These are phyloP conservation scores for Fusarium annulatum DNA, from an alignment of 2,329 filamentous ascomycete genomes.

Conservation along the genomic window DNA sequence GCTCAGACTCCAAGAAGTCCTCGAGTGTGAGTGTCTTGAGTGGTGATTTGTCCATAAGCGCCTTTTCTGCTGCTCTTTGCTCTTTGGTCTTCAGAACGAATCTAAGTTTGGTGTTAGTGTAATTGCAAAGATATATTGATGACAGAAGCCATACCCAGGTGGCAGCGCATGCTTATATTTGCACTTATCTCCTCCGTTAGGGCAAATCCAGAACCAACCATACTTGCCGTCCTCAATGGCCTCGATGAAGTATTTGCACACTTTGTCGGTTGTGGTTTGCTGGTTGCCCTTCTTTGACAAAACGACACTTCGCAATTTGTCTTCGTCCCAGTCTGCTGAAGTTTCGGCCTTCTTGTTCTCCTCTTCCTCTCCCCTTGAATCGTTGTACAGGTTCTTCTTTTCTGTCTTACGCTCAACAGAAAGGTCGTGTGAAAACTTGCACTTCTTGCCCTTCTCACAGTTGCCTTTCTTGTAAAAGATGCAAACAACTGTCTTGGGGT, in stretches of 20 bases:
- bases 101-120: constrained; percentile 58
- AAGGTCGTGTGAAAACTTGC: constrained; percentile 96
- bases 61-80: constrained; percentile 94
- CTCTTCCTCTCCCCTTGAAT: constrained; percentile 76
- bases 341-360: constrained; percentile 89
- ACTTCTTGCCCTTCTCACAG: constrained; percentile 97
- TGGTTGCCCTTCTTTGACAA: constrained; percentile 98
- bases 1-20: constrained; percentile 95
- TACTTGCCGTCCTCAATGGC: constrained; percentile 99
- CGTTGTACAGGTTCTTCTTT: constrained; percentile 92
- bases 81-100: constrained; percentile 99
- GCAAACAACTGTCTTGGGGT: constrained; percentile 96
- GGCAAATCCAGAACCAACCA: constrained; percentile 99
- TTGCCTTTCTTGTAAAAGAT: constrained; percentile 97
- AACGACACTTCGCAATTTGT: constrained; percentile 90
- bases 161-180: constrained; percentile 98
- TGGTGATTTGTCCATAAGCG: constrained; percentile 93
- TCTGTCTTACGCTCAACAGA: constrained; percentile 89
- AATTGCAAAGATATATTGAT: background rate
- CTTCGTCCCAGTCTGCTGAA: constrained; percentile 97
- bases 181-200: constrained; percentile 96
- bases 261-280: constrained; percentile 93
- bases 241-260: constrained; percentile 98
- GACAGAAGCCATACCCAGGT: constrained; percentile 76
- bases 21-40: constrained; percentile 94